These are phyloP conservation scores for Mitragyna speciosa DNA, from an alignment of 257 asterid genomes.

Conservation along the genomic window DNA sequence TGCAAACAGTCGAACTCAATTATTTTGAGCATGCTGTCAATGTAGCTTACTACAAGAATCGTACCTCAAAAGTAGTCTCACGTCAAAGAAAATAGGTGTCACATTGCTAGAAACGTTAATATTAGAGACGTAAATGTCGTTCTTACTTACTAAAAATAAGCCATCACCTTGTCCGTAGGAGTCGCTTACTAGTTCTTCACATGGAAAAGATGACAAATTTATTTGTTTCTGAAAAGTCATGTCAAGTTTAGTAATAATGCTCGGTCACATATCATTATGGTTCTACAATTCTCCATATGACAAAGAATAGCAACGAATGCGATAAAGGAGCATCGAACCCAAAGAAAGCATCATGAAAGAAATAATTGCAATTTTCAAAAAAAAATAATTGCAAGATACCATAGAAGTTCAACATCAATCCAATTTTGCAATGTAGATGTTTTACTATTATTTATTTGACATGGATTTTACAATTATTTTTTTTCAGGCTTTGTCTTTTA, in stretches of 20 bases:
- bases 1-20: neutral
- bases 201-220: conserved; percentile 3
- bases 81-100: neutral
- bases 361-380: neutral
- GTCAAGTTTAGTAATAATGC: conserved; percentile 19
- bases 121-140: conserved; percentile 5
- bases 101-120: neutral
- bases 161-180: conserved; percentile 1
- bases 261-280: neutral
- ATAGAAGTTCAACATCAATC: neutral
- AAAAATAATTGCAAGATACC: neutral
- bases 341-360: neutral
- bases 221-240: conserved; percentile 15
- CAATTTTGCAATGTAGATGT: neutral
- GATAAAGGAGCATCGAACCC: neutral
- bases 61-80: neutral
- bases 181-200: neutral
- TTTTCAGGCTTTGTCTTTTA: too few relatives aligned
- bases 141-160: conserved; percentile 17
- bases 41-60: neutral
- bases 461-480: too few relatives aligned
- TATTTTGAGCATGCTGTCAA: neutral
- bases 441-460: too few relatives aligned
- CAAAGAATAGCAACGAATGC: neutral
- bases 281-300: conserved; percentile 1